phyloP scores from a whole-genome alignment of 768 basidiomycete genomes.

The Mycena polygramma region DNA sequence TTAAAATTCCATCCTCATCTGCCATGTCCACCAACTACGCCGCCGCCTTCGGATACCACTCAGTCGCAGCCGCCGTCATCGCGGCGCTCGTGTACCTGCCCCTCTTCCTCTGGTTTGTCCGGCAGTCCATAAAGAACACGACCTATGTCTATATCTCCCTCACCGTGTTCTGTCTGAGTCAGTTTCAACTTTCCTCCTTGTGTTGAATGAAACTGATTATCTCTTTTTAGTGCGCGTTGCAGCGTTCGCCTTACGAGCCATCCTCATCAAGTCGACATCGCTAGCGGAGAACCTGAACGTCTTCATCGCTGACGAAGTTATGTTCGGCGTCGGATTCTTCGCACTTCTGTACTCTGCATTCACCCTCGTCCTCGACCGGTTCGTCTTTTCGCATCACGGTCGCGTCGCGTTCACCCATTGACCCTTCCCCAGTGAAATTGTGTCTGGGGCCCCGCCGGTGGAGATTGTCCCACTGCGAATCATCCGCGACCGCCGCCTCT shows the following conservation, averaged over 20 bases:
- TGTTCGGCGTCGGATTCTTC: slow-evolving; percentile 59
- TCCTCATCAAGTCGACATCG: slow-evolving; percentile 47
- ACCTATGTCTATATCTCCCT: slow-evolving; percentile 52
- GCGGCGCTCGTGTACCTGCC: slow-evolving; percentile 53
- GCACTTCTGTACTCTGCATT: slow-evolving; percentile 58
- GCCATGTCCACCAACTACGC: slow-evolving; percentile 46
- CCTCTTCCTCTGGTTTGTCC: slow-evolving; percentile 47
- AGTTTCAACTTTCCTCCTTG: slow-evolving; percentile 40
- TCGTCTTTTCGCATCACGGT: slow-evolving; percentile 11
- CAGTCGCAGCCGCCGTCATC: slow-evolving; percentile 51
- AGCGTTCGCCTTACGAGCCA: slow-evolving; percentile 56
- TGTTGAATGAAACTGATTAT: background rate
- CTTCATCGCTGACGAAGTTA: slow-evolving; percentile 53
- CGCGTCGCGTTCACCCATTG: background rate
- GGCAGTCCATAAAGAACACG: slow-evolving; percentile 46
- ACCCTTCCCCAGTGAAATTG: slow-evolving; percentile 36
- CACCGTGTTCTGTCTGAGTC: slow-evolving; percentile 54
- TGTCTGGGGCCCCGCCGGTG: slow-evolving; percentile 29
- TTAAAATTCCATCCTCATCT: slow-evolving; percentile 4
- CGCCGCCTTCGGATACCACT: slow-evolving; percentile 48
- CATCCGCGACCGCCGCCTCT: slow-evolving; percentile 48
- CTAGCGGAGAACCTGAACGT: slow-evolving; percentile 48
- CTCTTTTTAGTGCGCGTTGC: slow-evolving; percentile 50
- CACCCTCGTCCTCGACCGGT: slow-evolving; percentile 59
- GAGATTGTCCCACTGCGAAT: slow-evolving; percentile 40